These are phyloP conservation scores for Beauveria australis DNA, from an alignment of 2,329 filamentous ascomycete genomes.

Conservation along the genomic window DNA sequence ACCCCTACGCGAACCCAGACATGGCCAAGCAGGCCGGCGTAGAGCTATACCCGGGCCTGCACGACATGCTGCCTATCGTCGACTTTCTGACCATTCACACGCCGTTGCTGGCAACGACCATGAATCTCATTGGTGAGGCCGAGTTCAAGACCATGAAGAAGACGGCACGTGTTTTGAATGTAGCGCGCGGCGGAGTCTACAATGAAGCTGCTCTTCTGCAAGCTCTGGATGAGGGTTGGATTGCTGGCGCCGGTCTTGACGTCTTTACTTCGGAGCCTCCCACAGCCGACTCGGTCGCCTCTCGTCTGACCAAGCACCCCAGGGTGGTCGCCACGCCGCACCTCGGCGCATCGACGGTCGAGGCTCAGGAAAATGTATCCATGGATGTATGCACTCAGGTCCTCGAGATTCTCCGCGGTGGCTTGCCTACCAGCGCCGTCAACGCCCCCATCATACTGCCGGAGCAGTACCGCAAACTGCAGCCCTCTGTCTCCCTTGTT, in stretches of 20 bases:
- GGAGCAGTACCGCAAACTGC: constrained; percentile 69
- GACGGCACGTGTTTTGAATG: constrained; percentile 67
- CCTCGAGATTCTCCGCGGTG: constrained; percentile 61
- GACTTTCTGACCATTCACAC: constrained; percentile 80
- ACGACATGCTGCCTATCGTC: constrained; percentile 53
- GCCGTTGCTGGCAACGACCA: constrained; percentile 67
- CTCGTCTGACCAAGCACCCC: constrained; percentile 56
- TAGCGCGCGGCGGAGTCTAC: constrained; percentile 72
- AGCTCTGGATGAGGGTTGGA: constrained; percentile 61
- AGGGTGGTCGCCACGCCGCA: constrained; percentile 73
- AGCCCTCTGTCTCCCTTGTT: constrained; percentile 66
- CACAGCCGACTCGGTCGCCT: constrained; percentile 43
- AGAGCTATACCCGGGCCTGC: constrained; percentile 47
- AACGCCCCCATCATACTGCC: constrained; percentile 76
- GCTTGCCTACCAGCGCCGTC: constrained; percentile 66
- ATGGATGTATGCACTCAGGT: constrained; percentile 79
- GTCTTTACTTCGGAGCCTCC: constrained; percentile 73
- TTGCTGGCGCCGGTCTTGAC: constrained; percentile 71
- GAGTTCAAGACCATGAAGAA: constrained; percentile 66
- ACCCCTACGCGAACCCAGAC: constrained; percentile 70
- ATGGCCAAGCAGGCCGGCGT: constrained; percentile 62
- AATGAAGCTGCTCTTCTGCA: constrained; percentile 66
- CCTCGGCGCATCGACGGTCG: constrained; percentile 69
- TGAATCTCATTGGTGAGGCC: constrained; percentile 59
- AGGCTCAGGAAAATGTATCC: constrained; percentile 78